Evolutionary conservation across 192 early-diverging fungal species (phyloP), one percentile per base, ranked within the genome.

Genomic region (Endogone sp.): DNA sequence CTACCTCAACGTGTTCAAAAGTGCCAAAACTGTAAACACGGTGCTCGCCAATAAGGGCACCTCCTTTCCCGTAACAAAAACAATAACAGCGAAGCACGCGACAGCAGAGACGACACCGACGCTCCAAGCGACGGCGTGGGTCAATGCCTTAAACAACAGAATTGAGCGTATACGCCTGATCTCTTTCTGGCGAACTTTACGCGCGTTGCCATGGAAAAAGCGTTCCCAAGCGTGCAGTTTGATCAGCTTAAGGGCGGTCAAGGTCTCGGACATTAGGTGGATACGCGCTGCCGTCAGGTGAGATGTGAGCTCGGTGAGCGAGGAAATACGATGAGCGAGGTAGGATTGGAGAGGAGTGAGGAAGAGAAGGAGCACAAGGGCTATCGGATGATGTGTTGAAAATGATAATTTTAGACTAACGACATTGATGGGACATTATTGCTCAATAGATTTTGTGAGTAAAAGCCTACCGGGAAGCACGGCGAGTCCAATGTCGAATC

Each of bases 191-290:
- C 90, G 71, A 16, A 92, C 83, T 10, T 73, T 72, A n/a, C 65
- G 62, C 30, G 91, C 82, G 32, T 86, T 85, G 22, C 86, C 77
- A 55, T 71, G 64, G 67, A 92, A 92, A n/a, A 83, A 83, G 2
- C 74, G 65, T 61, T 92, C 90, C 90, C 90, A 92, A 10, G 88
- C 83, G 71, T 92, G 91, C 64, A 91, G 87, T 69, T 92, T 92
- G 68, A 92, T 88, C 24, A 92, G 74, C 68, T 90, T 92, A 67
- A 92, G 88, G 22, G 88, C 89, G 3, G 88, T 91, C 57, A 92
- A 71, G 32, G 89, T 79, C 71, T 92, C 90, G 0, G 87, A 88
- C 82, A 91, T 92, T 56, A 91, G 72, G 67, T 89, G 89, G 27
- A 92, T 87, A 30, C 90, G 79, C 27, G 81, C 69, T 9, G 83